Percentiles rank a stretch among this genome's conserved stretches.
phyloP scores from a whole-genome alignment of 176 grass and related monocot species.

The Tuctoria greenei region DNA sequence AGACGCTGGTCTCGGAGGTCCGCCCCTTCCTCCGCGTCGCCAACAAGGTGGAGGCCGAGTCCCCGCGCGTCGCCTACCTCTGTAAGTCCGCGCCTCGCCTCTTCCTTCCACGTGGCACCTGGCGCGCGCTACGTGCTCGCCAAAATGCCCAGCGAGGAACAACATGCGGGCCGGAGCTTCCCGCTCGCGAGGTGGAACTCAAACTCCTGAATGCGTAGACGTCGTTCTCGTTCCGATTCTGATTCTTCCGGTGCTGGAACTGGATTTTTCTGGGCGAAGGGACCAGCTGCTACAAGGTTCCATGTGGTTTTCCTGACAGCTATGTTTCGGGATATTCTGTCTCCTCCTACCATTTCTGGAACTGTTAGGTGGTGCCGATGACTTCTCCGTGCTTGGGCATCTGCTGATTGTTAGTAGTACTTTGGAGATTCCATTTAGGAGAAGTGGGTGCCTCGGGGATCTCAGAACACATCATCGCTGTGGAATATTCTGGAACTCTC shows the following conservation, averaged over 20 bases:
- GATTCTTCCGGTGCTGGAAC: neutral
- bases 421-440: conserved; percentile 19
- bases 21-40: conserved; percentile 85
- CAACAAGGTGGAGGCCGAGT: conserved; percentile 72
- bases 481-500: conserved; percentile 12
- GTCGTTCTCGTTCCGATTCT: conserved; percentile 1
- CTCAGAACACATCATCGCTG: conserved; percentile 17
- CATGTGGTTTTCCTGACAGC: conserved; percentile 18
- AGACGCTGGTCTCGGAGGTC: conserved; percentile 67
- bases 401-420: neutral
- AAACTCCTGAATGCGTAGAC: neutral
- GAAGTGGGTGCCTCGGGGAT: neutral
- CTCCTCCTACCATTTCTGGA: neutral
- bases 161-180: neutral
- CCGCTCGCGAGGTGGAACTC: neutral
- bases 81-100: conserved; percentile 43
- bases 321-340: conserved; percentile 36
- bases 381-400: neutral
- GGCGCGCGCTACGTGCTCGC: conserved; percentile 23
- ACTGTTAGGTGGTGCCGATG: neutral
- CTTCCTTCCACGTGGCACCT: neutral
- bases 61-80: conserved; percentile 87
- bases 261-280: neutral
- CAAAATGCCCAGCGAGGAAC: conserved; percentile 27
- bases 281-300: neutral